Evolutionary conservation across 2,329 filamentous ascomycete species (phyloP).

Genomic region (Pseudogymnoascus sp.): DNA sequence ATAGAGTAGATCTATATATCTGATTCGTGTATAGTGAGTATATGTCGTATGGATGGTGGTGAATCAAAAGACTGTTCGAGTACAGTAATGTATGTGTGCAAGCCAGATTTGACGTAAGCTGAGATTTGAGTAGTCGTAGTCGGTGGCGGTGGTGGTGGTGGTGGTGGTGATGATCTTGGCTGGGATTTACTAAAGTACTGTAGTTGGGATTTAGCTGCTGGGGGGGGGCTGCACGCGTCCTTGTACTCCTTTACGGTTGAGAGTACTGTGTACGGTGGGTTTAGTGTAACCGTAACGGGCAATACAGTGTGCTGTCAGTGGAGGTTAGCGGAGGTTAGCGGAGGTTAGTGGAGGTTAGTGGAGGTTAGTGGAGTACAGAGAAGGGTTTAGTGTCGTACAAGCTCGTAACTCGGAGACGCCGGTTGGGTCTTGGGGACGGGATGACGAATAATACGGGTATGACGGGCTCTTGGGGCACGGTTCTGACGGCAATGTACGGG

Average conservation of each 20-base stretch:
- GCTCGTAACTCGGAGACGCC: neutral
- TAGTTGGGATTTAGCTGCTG: neutral
- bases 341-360: neutral
- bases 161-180: neutral
- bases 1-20: neutral
- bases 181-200: too few relatives aligned
- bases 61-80: neutral
- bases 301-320: neutral
- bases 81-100: neutral
- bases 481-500: neutral
- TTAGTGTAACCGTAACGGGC: slow-evolving; percentile 1
- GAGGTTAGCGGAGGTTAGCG: neutral
- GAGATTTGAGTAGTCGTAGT: neutral
- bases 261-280: neutral
- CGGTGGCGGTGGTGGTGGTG: neutral
- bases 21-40: neutral
- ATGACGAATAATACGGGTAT: too few relatives aligned
- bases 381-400: too few relatives aligned
- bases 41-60: neutral
- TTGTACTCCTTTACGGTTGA: neutral
- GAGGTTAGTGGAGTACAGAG: neutral
- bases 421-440: neutral
- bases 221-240: neutral
- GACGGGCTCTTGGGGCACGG: neutral
- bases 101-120: slow-evolving; percentile 1